Evolutionary conservation across 208 protist species (phyloP), one percentile per base, ranked within the genome.

Genomic region (Wallacemonas sp.): DNA sequence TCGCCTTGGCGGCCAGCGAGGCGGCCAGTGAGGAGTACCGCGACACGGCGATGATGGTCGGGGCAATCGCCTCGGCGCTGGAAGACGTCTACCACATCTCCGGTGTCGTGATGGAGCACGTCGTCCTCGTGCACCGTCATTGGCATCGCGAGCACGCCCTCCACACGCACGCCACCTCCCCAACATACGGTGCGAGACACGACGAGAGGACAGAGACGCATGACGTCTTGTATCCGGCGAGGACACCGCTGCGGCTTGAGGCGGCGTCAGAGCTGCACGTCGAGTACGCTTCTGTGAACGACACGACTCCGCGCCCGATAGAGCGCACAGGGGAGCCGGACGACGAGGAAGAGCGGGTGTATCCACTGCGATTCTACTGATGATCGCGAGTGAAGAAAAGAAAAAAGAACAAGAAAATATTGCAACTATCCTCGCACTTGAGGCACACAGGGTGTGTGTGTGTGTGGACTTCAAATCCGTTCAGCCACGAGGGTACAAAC

Each of bases 61-160:
- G 75, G 29, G 77, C 76, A 1, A 88, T 94, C 32, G 85, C 85
- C 2, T 83, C 83, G 2, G 83, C 83, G 29, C 57, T 94, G 57
- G 88, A 94, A 77, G 88, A 94, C 67, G 69, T 94, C 26, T 92
- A 76, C 58, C 63, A 78, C 36, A 68, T 92, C 34, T 77, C 81
- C 29, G 88, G 85, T 5, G 73, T 76, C 16, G 68, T 92, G 38
- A 78, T 88, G 64, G 74, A 92, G 70, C 83, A 94, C 63, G 79
- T 94, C 16, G 38, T 88, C 23, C 70, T 89, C 19, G 88, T 94
- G 24, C 78, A 81, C 38, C 78, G 75, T 16, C 76, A 78, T 55
- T 58, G 70, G 52, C 54, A 70, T 27, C 2, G 52, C 29, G 41
- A 47, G 34, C 66, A 65, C 34, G 32, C 23, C 26, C 47, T 67